These are phyloP conservation scores for Hevea brasiliensis DNA, from an alignment of 345 rosid species.

Conservation along the genomic window DNA sequence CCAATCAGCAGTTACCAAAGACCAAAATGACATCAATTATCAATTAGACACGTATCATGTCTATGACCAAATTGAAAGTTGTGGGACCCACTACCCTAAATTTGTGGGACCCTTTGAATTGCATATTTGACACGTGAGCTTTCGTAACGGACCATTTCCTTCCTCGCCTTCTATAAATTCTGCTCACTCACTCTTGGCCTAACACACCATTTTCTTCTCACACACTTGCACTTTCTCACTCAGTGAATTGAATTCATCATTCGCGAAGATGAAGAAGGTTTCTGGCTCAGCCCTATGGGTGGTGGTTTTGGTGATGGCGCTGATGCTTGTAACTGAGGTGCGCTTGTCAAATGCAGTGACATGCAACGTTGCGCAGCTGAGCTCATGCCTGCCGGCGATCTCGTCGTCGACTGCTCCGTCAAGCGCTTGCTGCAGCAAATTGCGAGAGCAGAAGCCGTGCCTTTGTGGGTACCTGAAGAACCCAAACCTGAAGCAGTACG, in stretches of 20 bases:
- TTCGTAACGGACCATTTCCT: too few species aligned
- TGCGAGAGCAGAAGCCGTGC: slow-evolving; percentile 63
- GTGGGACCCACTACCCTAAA: too few species aligned
- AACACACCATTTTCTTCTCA: background rate
- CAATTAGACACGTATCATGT: too few species aligned
- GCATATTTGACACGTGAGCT: too few species aligned
- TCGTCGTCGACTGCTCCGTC: slow-evolving; percentile 43
- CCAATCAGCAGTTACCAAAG: too few species aligned
- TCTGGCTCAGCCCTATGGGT: slow-evolving; percentile 8
- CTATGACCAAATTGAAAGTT: too few species aligned
- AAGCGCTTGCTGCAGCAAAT: slow-evolving; percentile 47
- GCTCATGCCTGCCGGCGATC: slow-evolving; percentile 46
- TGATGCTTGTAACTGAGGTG: slow-evolving; percentile 1
- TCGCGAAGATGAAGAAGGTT: background rate
- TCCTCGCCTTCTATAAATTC: slow-evolving; percentile 2
- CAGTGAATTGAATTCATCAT: background rate
- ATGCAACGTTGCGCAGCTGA: slow-evolving; percentile 53
- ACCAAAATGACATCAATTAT: too few species aligned
- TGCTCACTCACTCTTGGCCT: background rate
- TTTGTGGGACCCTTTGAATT: too few species aligned
- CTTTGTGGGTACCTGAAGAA: slow-evolving; percentile 55
- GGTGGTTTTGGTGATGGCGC: slow-evolving; percentile 8
- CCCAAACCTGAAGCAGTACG: slow-evolving; percentile 45
- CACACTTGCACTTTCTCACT: background rate
- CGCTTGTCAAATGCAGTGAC: slow-evolving; percentile 42